A percentile compares a stretch with the other conserved stretches of the same genome.
These are phyloP conservation scores for Combretum micranthum DNA, from an alignment of 345 rosid genomes.

Conservation along the genomic window DNA sequence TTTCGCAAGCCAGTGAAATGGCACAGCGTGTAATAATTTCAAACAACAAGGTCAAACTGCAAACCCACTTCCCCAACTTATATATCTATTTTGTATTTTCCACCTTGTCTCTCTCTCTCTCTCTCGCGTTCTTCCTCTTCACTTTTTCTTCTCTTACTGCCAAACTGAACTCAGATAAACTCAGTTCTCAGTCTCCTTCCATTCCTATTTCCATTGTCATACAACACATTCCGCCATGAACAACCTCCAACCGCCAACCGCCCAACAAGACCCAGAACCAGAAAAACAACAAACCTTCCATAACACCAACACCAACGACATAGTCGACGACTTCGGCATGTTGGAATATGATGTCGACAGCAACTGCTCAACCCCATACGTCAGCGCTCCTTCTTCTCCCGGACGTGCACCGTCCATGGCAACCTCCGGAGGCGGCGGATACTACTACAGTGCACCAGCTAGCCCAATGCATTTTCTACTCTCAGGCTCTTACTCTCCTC, in stretches of 20 bases:
- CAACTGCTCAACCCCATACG: constrained; percentile 91
- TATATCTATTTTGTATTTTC: background rate
- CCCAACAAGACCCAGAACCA: background rate
- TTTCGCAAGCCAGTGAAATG: too few relatives aligned
- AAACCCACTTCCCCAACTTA: too few relatives aligned
- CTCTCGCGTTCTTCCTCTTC: background rate
- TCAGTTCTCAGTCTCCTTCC: too few relatives aligned
- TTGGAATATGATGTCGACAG: constrained; percentile 42
- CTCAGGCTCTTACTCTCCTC: constrained; percentile 12
- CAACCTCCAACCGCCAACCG: too few relatives aligned
- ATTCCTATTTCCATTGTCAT: too few relatives aligned
- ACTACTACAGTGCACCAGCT: constrained; percentile 86
- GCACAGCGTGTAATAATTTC: too few relatives aligned
- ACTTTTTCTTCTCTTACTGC: background rate
- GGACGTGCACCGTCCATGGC: constrained; percentile 45
- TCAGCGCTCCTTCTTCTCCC: constrained; percentile 96
- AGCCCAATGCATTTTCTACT: constrained; percentile 90
- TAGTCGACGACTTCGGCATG: background rate
- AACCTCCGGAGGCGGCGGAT: constrained; percentile 42
- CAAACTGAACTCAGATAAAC: too few relatives aligned
- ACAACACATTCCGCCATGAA: too few relatives aligned
- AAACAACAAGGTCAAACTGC: too few relatives aligned
- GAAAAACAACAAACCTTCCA: background rate
- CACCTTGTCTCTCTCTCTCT: background rate
- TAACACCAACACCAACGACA: constrained; percentile 9